These are phyloP conservation scores for Linum tenue DNA, from an alignment of 345 rosid genomes.

Conservation along the genomic window DNA sequence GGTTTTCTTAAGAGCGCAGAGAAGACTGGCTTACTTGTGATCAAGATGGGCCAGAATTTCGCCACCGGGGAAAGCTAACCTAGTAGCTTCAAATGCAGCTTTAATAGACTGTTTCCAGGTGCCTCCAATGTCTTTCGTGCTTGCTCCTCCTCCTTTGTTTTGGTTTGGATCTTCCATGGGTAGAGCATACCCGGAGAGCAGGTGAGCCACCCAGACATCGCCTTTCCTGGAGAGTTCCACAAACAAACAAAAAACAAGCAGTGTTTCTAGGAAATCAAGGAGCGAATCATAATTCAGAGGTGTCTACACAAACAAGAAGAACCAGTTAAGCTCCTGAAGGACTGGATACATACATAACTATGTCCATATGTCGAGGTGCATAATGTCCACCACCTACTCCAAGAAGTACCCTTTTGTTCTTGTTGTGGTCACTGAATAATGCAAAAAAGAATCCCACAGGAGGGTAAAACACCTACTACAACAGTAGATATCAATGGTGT, in stretches of 20 bases:
- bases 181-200: slow-evolving; percentile 75
- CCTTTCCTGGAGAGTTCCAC: slow-evolving; percentile 40
- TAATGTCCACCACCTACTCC: slow-evolving; percentile 95
- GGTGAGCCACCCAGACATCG: slow-evolving; percentile 81
- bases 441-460: neutral
- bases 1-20: neutral
- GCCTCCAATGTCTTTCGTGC: slow-evolving; percentile 42
- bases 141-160: slow-evolving; percentile 27
- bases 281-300: neutral
- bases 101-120: slow-evolving; percentile 72
- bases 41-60: slow-evolving; percentile 86
- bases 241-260: neutral
- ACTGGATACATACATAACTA: slow-evolving; percentile 47
- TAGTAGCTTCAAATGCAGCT: slow-evolving; percentile 76
- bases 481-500: neutral
- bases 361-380: slow-evolving; percentile 88
- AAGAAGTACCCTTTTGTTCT: slow-evolving; percentile 57
- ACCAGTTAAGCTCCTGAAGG: neutral
- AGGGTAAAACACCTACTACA: neutral
- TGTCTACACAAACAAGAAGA: neutral
- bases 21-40: slow-evolving; percentile 54
- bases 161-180: slow-evolving; percentile 74
- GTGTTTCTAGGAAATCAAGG: neutral
- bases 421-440: slow-evolving; percentile 31
- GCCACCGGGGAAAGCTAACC: slow-evolving; percentile 71